Base-by-base conservation (phyloP, 2,329 filamentous ascomycete species). In the Cercospora sp. region DNA sequence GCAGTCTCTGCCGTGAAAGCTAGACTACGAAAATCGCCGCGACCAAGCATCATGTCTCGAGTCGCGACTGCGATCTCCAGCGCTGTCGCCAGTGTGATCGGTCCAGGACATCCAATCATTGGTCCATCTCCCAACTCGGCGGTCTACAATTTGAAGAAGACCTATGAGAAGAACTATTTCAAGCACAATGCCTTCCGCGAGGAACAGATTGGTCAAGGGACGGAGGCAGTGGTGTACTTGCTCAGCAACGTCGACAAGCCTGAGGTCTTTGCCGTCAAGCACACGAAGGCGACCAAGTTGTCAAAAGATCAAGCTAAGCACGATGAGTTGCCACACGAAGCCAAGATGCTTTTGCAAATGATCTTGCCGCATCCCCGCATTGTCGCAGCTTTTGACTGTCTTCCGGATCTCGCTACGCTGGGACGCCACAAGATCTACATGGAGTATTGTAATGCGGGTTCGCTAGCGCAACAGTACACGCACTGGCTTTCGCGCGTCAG, bases 401-500 rank as follows among this genome's bases (percentile, higher is more conserved):
- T 63, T 33, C 36, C 57, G 3, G 63, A 68, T 33, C 48, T 31
- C 18, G 26, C 28, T 13, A 42, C 57, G 18, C 30, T 48, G 20
- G 63, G 62, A 2, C 63, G 63, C 4, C 59, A 57, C 16, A 60
- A 55, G 62, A 36, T 72, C 16, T 62, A 60, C 23, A 63, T 73
- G 36, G 73, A 73, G 33, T 72, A 69, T 60, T 71, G 68, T 36
- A 53, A 53, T 4, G 70, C 65, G 31, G 71, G 71, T 1, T 67
- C 68, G 20, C 68, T 74, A 0, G 18, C 40, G 16, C 57, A 64
- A 2, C 66, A 69, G 28, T 63, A 68, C 23, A n/a, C 16, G 3
- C 48, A 65, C 23, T 65, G 40, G 62, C 18, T 40, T 16, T 51
- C 51, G 4, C 26, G 61, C 3, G 53, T 64, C 8, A 23, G 55